Evolutionary conservation across 2,329 filamentous ascomycete species (phyloP).

Genomic region (Ceratocystis papillata): DNA sequence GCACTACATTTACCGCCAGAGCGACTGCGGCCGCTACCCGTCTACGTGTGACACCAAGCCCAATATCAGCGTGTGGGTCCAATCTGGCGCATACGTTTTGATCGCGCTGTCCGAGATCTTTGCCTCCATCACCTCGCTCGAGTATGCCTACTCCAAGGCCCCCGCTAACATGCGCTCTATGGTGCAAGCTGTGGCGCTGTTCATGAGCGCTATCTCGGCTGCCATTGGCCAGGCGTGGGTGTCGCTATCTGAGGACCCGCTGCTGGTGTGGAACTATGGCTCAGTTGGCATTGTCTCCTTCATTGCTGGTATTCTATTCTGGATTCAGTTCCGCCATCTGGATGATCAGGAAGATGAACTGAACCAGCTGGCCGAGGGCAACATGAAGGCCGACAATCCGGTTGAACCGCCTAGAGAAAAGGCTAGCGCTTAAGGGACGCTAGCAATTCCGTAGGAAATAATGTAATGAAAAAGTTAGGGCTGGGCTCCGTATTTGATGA

Average conservation of each 20-base stretch:
- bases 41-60: constrained; percentile 34
- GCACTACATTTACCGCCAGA: constrained; percentile 53
- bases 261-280: constrained; percentile 64
- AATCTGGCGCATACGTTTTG: constrained; percentile 41
- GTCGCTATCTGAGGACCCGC: constrained; percentile 43
- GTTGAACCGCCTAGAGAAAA: not conserved
- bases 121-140: constrained; percentile 47
- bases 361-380: constrained; percentile 44
- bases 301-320: constrained; percentile 56
- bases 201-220: constrained; percentile 57
- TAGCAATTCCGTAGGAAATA: not conserved
- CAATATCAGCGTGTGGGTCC: constrained; percentile 52
- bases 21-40: constrained; percentile 43
- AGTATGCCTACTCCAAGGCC: constrained; percentile 67
- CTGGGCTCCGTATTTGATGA: not conserved
- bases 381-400: constrained; percentile 26
- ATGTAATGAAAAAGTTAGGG: not conserved
- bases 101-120: constrained; percentile 42
- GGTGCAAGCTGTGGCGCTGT: constrained; percentile 56
- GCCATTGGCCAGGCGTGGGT: constrained; percentile 53
- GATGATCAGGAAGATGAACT: constrained; percentile 56
- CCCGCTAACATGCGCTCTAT: constrained; percentile 66
- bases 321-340: constrained; percentile 51
- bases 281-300: constrained; percentile 55
- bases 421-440: not conserved